Evolutionary conservation across 2,329 filamentous ascomycete species (phyloP), one percentile per base, ranked within the genome.

Genomic region (Arthrobotrys pseudoclavata): DNA sequence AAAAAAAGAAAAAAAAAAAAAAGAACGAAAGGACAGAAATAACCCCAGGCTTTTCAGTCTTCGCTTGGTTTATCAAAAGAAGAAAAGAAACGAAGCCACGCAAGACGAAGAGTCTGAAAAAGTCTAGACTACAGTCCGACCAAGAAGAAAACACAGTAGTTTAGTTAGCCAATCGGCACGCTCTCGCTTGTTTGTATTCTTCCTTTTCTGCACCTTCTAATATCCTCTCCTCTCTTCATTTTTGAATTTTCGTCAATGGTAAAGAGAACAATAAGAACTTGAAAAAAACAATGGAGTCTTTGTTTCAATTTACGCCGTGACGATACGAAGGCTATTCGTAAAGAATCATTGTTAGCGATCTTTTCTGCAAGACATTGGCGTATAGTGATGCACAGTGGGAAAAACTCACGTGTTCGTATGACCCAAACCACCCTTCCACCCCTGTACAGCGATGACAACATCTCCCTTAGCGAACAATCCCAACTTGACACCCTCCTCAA

Each of bases 401-500:
- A 66, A n/a, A 77, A 77, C 81, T 80, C 70, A 81, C 81, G 93
- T 96, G 88, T 96, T 96, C 84, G 93, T 96, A 87, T 96, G 92
- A 82, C 93, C 92, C 90, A 94, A 93, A 81, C 93, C 93, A 82
- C 93, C 93, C 87, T 93, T 91, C 92, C 92, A 96, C 86, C 92
- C 92, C 86, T 96, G 93, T 45, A 96, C 92, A 81, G 94, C 93
- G 79, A 96, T 89, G 69, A 96, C 89, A 34, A 89, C 89, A 83
- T 94, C 92, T 80, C 90, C 91, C 83, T 89, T 86, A 83, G 86
- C 87, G 79, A 96, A 86, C 60, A 94, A 89, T 81, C 90, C 90
- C 79, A 99, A 91, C 85, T 91, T 90, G 83, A 97, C 89, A 82
- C 93, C 96, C 84, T 94, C 90, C 84, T 89, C 87, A 84, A 99